Percentiles rank a stretch among this genome's conserved stretches.
Conservation (phyloP, 441 rosid species). For the Hypseocharis bilobata region DNA sequence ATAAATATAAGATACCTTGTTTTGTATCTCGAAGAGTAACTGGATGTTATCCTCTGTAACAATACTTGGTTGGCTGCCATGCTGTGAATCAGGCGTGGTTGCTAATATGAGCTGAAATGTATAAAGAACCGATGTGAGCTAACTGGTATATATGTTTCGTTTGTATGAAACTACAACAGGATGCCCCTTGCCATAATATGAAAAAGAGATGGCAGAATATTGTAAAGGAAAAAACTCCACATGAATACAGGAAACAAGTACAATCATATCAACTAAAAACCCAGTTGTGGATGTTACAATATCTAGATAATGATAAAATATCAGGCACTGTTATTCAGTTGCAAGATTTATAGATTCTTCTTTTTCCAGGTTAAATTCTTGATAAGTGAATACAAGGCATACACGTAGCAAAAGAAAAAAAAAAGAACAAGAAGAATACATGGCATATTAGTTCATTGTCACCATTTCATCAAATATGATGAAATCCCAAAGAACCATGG, state of each 20-base stretch:
- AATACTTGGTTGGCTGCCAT: conserved; percentile 45
- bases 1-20: conserved; percentile 43
- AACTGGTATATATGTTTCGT: background rate
- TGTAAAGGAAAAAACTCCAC: background rate
- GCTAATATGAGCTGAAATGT: conserved; percentile 53
- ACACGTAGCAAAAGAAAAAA: too few relatives aligned
- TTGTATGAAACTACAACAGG: background rate
- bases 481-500: too few relatives aligned
- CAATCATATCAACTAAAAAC: background rate
- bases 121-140: conserved; percentile 17
- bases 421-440: too few relatives aligned
- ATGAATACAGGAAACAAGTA: background rate
- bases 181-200: background rate
- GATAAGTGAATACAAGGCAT: too few relatives aligned
- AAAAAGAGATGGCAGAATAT: background rate
- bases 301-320: too few relatives aligned
- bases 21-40: conserved; percentile 63
- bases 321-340: too few relatives aligned
- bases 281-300: background rate
- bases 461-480: too few relatives aligned
- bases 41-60: conserved; percentile 55
- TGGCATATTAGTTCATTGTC: too few relatives aligned
- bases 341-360: too few relatives aligned
- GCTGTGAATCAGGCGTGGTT: conserved; percentile 41
- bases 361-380: too few relatives aligned